These are phyloP conservation scores for Wickerhamomyces chaumierensis DNA, from an alignment of 805 yeast genomes.

Conservation along the genomic window DNA sequence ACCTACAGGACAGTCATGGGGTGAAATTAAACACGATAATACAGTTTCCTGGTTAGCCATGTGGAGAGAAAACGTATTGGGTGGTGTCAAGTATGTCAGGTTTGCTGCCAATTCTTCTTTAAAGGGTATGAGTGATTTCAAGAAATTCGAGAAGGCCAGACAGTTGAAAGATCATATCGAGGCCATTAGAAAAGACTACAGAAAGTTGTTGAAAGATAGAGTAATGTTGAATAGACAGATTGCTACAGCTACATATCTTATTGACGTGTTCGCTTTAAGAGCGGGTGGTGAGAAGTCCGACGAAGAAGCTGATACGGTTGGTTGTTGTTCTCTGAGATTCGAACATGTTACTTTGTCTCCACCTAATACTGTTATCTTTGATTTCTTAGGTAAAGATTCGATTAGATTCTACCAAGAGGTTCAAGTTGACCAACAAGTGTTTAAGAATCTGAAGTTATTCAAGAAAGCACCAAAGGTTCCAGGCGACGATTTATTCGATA, in stretches of 20 bases:
- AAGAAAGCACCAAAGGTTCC: constrained; percentile 82
- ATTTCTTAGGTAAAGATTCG: constrained; percentile 92
- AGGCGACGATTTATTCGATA: constrained; percentile 87
- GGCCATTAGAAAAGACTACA: constrained; percentile 65
- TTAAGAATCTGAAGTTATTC: constrained; percentile 77
- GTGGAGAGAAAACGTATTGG: constrained; percentile 92
- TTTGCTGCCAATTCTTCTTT: constrained; percentile 85
- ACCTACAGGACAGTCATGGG: constrained; percentile 87
- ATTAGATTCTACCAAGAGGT: constrained; percentile 88
- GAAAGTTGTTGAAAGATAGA: constrained; percentile 53
- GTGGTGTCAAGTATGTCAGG: constrained; percentile 76
- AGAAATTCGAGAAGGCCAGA: constrained; percentile 90
- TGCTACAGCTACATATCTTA: constrained; percentile 87
- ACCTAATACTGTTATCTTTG: constrained; percentile 78
- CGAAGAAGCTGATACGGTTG: constrained; percentile 97
- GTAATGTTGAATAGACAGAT: constrained; percentile 81
- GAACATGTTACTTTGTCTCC: constrained; percentile 84
- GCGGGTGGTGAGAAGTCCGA: constrained; percentile 98
- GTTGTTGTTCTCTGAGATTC: constrained; percentile 87
- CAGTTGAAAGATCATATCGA: constrained; percentile 66
- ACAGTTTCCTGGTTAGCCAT: constrained; percentile 93
- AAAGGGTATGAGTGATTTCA: constrained; percentile 84
- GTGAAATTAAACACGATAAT: constrained; percentile 76
- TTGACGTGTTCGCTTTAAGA: constrained; percentile 88
- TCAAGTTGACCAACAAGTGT: constrained; percentile 84